Conservation (phyloP, 371 early-diverging fungal species). For the Chytridium lagenaria region DNA sequence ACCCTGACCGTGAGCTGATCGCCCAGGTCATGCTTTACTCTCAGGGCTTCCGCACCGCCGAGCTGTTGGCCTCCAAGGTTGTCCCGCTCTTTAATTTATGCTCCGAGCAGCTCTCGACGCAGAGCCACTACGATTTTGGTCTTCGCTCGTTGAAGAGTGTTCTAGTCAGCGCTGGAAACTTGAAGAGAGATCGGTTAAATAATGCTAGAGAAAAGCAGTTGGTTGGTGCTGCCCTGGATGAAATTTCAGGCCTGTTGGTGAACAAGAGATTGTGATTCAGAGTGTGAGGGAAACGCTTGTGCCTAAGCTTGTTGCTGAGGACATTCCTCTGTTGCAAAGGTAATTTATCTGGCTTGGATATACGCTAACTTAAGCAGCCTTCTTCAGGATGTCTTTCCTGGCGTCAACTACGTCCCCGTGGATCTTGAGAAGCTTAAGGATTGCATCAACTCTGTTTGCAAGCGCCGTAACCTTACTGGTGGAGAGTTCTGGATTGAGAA, state of each 20-base stretch:
- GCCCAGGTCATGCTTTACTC: conserved; percentile 99
- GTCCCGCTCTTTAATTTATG: conserved; percentile 96
- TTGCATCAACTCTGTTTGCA: conserved; percentile 81
- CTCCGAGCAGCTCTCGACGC: conserved; percentile 90
- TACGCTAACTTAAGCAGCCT: conserved; percentile 58
- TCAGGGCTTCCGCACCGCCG: conserved; percentile 97
- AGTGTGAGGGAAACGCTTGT: conserved; percentile 96
- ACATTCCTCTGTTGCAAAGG: conserved; percentile 85
- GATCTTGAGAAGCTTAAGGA: conserved; percentile 76
- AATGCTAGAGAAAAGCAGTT: conserved; percentile 45
- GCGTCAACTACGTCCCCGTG: conserved; percentile 83
- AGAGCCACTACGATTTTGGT: conserved; percentile 98
- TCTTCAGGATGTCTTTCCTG: conserved; percentile 95
- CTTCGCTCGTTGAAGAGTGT: conserved; percentile 99
- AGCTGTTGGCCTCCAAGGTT: conserved; percentile 91
- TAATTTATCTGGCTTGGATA: conserved; percentile 27
- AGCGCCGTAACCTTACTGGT: conserved; percentile 73
- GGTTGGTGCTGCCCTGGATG: conserved; percentile 31
- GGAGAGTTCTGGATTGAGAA: conserved; percentile 94
- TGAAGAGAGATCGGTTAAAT: conserved; percentile 89
- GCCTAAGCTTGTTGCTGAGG: conserved; percentile 96
- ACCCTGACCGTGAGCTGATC: conserved; percentile 96
- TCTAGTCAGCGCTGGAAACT: conserved; percentile 94
- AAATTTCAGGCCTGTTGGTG: conserved; percentile 74
- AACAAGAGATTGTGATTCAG: conserved; percentile 93